Conservation (phyloP, 2,329 filamentous ascomycete species). For the Aulographum hederae region DNA sequence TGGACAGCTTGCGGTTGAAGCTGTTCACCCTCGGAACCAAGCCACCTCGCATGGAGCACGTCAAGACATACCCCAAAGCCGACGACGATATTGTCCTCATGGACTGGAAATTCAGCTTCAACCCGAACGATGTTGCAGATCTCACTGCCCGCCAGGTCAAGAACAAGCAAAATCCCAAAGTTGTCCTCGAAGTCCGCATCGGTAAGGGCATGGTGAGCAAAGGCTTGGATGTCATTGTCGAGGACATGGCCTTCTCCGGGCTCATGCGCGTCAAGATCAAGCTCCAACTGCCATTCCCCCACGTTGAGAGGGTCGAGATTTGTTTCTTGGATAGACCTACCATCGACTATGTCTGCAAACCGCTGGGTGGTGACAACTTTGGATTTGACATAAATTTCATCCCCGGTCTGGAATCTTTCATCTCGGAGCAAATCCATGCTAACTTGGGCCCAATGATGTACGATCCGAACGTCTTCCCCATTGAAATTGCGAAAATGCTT, state of each 20-base stretch:
- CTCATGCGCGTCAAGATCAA: slow-evolving; percentile 97
- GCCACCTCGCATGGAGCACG: slow-evolving; percentile 87
- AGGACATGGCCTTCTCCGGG: slow-evolving; percentile 91
- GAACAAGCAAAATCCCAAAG: slow-evolving; percentile 92
- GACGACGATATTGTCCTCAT: slow-evolving; percentile 93
- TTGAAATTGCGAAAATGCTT: slow-evolving; percentile 96
- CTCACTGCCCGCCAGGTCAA: slow-evolving; percentile 79
- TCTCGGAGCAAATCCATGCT: slow-evolving; percentile 87
- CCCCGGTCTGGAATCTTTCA: slow-evolving; percentile 81
- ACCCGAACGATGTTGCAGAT: slow-evolving; percentile 81
- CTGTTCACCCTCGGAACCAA: slow-evolving; percentile 90
- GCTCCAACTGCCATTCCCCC: slow-evolving; percentile 86
- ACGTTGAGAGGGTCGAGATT: slow-evolving; percentile 87
- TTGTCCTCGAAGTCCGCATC: slow-evolving; percentile 84
- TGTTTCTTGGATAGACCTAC: slow-evolving; percentile 78
- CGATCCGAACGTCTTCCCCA: slow-evolving; percentile 89
- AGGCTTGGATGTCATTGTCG: slow-evolving; percentile 89
- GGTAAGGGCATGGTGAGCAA: slow-evolving; percentile 97
- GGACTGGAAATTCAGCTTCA: slow-evolving; percentile 99
- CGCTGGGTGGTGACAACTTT: slow-evolving; percentile 82
- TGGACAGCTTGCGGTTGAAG: slow-evolving; percentile 86
- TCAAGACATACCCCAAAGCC: slow-evolving; percentile 92
- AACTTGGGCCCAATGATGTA: slow-evolving; percentile 97
- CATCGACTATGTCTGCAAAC: slow-evolving; percentile 97
- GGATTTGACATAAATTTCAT: slow-evolving; percentile 99